Evolutionary conservation across 352 stramenopile genomes (phyloP).

Genomic region (Phytophthora macrochlamydospora): DNA sequence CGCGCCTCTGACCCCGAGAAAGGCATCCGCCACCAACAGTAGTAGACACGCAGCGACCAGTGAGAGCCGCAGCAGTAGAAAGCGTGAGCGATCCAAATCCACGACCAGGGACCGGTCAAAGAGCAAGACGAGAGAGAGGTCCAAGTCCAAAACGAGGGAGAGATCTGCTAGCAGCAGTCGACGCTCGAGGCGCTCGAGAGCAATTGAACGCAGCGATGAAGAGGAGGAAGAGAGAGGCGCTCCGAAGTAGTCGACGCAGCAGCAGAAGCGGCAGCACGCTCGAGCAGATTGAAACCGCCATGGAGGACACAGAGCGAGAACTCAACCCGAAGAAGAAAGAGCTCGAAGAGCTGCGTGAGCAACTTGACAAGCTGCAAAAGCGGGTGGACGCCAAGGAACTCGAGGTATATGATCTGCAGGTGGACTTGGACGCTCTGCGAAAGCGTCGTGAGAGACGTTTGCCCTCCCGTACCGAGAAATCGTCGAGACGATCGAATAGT

Average conservation of each 20-base stretch:
- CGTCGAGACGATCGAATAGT: constrained; percentile 27
- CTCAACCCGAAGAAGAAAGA: constrained; percentile 53
- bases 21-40: neutral
- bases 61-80: constrained; percentile 15
- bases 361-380: constrained; percentile 42
- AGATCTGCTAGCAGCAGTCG: constrained; percentile 27
- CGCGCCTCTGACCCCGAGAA: constrained; percentile 4
- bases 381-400: constrained; percentile 60
- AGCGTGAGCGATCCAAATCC: constrained; percentile 27
- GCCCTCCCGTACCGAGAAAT: constrained; percentile 12
- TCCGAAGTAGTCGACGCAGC: constrained; percentile 14
- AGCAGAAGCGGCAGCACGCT: constrained; percentile 32
- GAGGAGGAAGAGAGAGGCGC: constrained; percentile 18
- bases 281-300: constrained; percentile 56
- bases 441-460: constrained; percentile 54
- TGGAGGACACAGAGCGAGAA: constrained; percentile 49
- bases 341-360: constrained; percentile 39
- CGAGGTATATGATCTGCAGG: constrained; percentile 69
- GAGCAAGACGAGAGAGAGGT: neutral
- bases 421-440: constrained; percentile 60
- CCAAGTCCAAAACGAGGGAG: constrained; percentile 9
- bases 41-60: constrained; percentile 11
- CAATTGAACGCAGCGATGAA: constrained; percentile 13
- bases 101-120: constrained; percentile 11
- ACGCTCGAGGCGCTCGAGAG: constrained; percentile 3